Evolutionary conservation across 2,329 filamentous ascomycete species (phyloP), one percentile per base, ranked within the genome.

Genomic region (Aspergillus awamori): DNA sequence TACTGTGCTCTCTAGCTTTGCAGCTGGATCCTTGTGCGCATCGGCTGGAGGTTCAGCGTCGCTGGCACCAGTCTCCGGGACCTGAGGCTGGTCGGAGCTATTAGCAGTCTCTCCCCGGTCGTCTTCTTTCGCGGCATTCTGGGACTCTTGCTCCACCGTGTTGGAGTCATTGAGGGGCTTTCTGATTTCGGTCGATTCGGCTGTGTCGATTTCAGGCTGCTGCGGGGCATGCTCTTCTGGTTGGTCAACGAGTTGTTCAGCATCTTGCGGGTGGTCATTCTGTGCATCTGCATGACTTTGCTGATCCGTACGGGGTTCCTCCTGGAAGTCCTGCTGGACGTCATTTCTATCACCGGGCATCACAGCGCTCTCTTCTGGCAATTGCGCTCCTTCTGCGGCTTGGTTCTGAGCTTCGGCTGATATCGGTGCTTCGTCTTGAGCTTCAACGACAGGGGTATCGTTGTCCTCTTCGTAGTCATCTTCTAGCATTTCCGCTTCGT

Each of bases 401-500:
- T 61, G 56, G n/a, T 53, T 57, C 26, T 62, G 39, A 39, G 41
- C 54, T 8, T 63, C 22, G 45, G 63, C 62, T 52, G 39, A 56
- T 6, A 28, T 11, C 7, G 39, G 53, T 7, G 22, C 8, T 5
- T 71, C 59, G 20, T 67, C 62, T 45, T 59, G 55, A 8, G 64
- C 60, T 38, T 66, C 65, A 8, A 68, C 69, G 15, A 74, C 66
- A 2, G 72, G 66, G 28, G 70, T 70, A 64, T 76, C 73, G 41
- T 70, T 68, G 52, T 74, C 69, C 61, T 76, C 74, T 53, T 72
- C 72, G 36, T 74, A 75, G 48, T 77, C 77, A 36, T 76, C 74
- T 55, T 77, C 76, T 26, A 74, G 59, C 76, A 79, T 79, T 53
- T 78, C 76, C 17, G 74, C 72, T 61, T 79, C 76, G 28, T 76